Percentiles rank a stretch among this genome's conserved stretches.
phyloP scores from a whole-genome alignment of 1,284 basidiomycete species.

The Ganoderma lucidum region DNA sequence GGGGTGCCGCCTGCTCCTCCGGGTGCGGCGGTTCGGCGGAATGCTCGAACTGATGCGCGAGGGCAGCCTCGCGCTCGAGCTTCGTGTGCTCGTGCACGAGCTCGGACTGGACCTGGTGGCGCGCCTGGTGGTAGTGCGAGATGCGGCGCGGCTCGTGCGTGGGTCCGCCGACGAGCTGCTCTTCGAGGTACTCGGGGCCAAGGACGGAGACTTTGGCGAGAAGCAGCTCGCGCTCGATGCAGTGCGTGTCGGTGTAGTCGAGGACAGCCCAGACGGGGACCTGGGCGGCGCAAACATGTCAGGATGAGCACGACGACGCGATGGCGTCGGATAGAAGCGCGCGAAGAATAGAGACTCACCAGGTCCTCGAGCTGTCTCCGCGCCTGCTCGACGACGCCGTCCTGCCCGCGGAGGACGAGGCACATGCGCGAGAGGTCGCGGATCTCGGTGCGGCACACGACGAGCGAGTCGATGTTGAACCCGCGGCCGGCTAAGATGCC shows the following conservation, averaged over 20 bases:
- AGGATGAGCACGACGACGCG: neutral
- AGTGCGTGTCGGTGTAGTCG: slow-evolving; percentile 92
- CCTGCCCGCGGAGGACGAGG: slow-evolving; percentile 96
- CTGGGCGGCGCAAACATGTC: slow-evolving; percentile 48
- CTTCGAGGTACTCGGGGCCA: slow-evolving; percentile 96
- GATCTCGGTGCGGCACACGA: slow-evolving; percentile 98
- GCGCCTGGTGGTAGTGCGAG: slow-evolving; percentile 10
- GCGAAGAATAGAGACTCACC: slow-evolving; percentile 55
- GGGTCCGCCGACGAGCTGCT: slow-evolving; percentile 85
- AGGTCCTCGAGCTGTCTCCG: slow-evolving; percentile 93
- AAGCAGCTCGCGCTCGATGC: slow-evolving; percentile 47
- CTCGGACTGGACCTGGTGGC: slow-evolving; percentile 20
- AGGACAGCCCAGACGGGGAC: slow-evolving; percentile 98
- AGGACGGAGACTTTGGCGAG: slow-evolving; percentile 82
- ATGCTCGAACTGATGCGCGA: slow-evolving; percentile 82
- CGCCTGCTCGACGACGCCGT: slow-evolving; percentile 98
- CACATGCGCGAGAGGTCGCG: slow-evolving; percentile 98
- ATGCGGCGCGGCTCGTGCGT: slow-evolving; percentile 72
- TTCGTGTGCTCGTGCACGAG: slow-evolving; percentile 51
- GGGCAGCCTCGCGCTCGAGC: slow-evolving; percentile 69
- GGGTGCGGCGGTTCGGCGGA: slow-evolving; percentile 35
- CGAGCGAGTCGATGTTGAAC: slow-evolving; percentile 99
- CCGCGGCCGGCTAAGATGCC: slow-evolving; percentile 97
- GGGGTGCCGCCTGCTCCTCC: slow-evolving; percentile 4
- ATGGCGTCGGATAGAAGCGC: neutral